Evolutionary conservation across 495 filamentous ascomycete species (phyloP).

Genomic region (Apodospora peruviana): DNA sequence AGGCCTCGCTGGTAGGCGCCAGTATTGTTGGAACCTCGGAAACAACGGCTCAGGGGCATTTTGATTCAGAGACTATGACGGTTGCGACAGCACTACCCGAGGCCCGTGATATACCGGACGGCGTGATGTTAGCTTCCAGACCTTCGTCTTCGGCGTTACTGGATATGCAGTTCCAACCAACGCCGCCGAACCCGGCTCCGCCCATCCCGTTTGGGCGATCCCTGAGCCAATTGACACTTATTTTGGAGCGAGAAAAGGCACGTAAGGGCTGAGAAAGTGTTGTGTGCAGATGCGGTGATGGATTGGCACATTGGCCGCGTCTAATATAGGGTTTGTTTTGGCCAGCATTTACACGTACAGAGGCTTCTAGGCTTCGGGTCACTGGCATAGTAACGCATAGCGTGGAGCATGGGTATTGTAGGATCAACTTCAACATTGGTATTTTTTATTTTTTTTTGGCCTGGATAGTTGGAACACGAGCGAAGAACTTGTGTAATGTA

Average conservation of each 20-base stretch:
- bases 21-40: conserved; percentile 27
- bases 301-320: neutral
- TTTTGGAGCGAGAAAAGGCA: conserved; percentile 37
- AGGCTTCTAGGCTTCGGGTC: conserved; percentile 1
- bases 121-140: conserved; percentile 16
- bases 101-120: conserved; percentile 19
- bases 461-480: too few species aligned
- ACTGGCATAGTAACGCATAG: too few species aligned
- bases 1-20: conserved; percentile 16
- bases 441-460: too few species aligned
- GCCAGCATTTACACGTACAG: neutral
- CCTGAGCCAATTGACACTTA: conserved; percentile 45
- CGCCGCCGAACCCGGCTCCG: conserved; percentile 28
- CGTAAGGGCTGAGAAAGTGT: conserved; percentile 3
- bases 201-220: conserved; percentile 37
- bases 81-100: conserved; percentile 11
- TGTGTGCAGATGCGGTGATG: too few species aligned
- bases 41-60: conserved; percentile 31
- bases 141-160: conserved; percentile 21
- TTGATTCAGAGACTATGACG: conserved; percentile 26
- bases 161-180: conserved; percentile 32
- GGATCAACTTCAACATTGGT: too few species aligned
- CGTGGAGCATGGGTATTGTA: neutral
- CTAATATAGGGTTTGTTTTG: neutral
- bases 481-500: too few species aligned